Evolutionary conservation across 306 rosid species (phyloP), one percentile per base, ranked within the genome.

Genomic region (Amphicarpaea edgeworthii): DNA sequence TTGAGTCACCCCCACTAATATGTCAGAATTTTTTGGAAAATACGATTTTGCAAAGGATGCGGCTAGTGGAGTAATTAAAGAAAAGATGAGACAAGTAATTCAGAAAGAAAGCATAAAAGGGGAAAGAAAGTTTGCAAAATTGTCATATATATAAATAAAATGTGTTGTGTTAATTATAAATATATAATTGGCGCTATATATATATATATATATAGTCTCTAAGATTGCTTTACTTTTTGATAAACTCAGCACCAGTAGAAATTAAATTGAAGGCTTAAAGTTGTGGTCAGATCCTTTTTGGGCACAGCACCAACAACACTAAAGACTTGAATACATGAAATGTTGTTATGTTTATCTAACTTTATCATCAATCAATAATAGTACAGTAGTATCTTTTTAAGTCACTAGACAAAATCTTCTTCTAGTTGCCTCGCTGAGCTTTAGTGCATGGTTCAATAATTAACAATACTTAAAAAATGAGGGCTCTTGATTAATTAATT

Each of bases 351-450:
- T 84, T 82, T 80, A 87, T 88, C 90, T 71, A 84, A 81, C 85
- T 87, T 77, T 84, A 77, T 84, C 85, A 62, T 73, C 77, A 72
- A 70, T n/a, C n/a, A n/a, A n/a, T n/a, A n/a, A n/a, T n/a, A n/a
- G n/a, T n/a, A n/a, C n/a, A n/a, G n/a, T n/a, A n/a, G n/a, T 30
- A 68, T 82, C 81, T 83, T 78, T 72, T 75, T 32, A 55, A 68
- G 57, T 41, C 28, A 76, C 49, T 67, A 76, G 79, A 78, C 81
- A 83, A 85, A 85, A 85, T 86, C 89, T 79, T 86, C 89, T 79
- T 82, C 78, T 79, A 40, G 78, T 79, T 84, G 86, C 88, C 90
- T 84, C 85, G n/a, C n/a, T 45, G 79, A 73, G 64, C 89, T 88
- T 90, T 88, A 79, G n/a, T n/a, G n/a, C n/a, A 55, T 84, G 77